phyloP scores from a whole-genome alignment of 768 basidiomycete species.

The Nevesoporus exiguus region DNA sequence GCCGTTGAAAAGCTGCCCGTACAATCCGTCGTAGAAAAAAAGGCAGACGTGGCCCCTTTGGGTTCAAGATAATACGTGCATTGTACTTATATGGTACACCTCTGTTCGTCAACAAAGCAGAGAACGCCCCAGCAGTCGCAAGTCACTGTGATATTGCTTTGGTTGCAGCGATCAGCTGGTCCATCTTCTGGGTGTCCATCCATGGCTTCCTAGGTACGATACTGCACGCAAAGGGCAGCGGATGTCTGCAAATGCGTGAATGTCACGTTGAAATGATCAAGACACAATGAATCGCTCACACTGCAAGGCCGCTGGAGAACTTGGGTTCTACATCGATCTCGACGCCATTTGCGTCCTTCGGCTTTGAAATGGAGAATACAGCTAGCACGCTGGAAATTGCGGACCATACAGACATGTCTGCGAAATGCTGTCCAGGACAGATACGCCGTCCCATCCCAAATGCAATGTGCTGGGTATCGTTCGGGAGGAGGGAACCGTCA shows the following conservation, averaged over 20 bases:
- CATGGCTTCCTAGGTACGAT: neutral
- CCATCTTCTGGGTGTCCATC: neutral
- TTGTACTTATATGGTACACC: no score
- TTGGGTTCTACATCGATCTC: neutral
- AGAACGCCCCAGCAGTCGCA: no score
- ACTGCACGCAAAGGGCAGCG: neutral
- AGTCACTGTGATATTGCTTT: neutral
- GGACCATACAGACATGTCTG: slow-evolving; percentile 11
- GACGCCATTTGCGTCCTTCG: neutral
- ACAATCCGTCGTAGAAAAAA: no score
- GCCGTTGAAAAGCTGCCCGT: no score
- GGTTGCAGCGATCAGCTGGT: neutral
- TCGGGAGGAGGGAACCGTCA: neutral
- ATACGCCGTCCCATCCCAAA: slow-evolving; percentile 28
- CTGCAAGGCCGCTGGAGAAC: neutral
- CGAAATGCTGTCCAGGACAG: slow-evolving; percentile 20
- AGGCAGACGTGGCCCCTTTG: no score
- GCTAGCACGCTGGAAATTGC: slow-evolving; percentile 4
- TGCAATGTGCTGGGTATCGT: neutral
- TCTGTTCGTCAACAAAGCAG: no score
- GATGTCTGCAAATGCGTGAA: neutral
- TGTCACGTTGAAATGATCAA: neutral
- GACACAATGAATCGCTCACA: neutral
- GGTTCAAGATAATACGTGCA: no score
- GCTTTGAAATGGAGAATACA: slow-evolving; percentile 1